Evolutionary conservation across 1,284 basidiomycete species (phyloP).

Genomic region (Cryptococcus sp.): DNA sequence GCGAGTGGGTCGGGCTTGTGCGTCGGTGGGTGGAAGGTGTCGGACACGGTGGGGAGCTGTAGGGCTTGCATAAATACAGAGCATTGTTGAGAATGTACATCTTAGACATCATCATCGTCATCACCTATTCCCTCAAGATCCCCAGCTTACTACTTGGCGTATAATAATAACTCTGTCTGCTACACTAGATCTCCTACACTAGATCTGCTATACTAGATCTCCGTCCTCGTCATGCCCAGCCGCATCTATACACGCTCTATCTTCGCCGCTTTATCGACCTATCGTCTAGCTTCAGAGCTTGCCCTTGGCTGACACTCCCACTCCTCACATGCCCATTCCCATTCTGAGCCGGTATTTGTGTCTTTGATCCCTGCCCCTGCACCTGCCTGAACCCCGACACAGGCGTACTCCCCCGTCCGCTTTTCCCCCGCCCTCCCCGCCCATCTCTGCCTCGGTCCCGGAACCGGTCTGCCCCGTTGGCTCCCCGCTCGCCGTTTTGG

Average conservation of each 20-base stretch:
- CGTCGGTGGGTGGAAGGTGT: constrained; percentile 7
- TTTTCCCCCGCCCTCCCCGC: not conserved
- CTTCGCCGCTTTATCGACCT: constrained; percentile 1
- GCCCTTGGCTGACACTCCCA: not conserved
- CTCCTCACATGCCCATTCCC: not conserved
- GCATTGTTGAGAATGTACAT: not conserved
- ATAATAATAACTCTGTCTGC: too few relatives aligned
- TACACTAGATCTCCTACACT: too few relatives aligned
- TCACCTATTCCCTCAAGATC: not conserved
- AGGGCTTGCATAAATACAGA: not conserved
- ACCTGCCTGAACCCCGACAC: not conserved
- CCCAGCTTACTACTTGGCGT: not conserved
- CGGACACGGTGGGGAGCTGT: constrained; percentile 6
- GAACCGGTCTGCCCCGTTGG: constrained; percentile 4
- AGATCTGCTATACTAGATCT: too few relatives aligned
- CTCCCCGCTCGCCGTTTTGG: not conserved
- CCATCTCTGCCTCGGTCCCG: not conserved
- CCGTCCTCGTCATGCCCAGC: too few relatives aligned
- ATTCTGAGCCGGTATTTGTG: not conserved
- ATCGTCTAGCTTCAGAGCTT: not conserved
- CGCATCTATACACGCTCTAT: not conserved
- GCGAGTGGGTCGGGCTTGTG: not conserved
- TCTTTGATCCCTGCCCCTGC: not conserved
- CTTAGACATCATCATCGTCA: not conserved
- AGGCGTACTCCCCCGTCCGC: not conserved